These are phyloP conservation scores for Solanum hybrid DNA, from an alignment of 305 asterid species.

Conservation along the genomic window DNA sequence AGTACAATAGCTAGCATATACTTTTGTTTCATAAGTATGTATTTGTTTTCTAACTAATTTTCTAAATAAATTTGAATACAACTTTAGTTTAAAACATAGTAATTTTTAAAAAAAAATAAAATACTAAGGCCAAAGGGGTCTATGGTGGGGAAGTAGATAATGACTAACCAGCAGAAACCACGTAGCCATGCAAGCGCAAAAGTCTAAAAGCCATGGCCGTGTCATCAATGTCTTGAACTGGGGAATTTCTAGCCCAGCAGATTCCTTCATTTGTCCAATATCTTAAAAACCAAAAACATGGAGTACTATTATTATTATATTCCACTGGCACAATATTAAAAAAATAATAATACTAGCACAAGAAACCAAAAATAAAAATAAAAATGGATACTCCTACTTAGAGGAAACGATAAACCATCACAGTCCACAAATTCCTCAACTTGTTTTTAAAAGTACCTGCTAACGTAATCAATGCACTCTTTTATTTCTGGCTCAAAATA, in stretches of 20 bases:
- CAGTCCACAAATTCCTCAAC: not conserved
- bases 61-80: not conserved
- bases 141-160: not conserved
- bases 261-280: constrained; percentile 74
- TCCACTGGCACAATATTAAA: not conserved
- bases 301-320: not conserved
- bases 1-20: not conserved
- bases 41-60: not conserved
- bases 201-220: constrained; percentile 93
- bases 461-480: constrained; percentile 52
- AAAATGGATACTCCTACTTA: not conserved
- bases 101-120: no score
- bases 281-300: constrained; percentile 15
- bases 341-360: not conserved
- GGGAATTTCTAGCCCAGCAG: constrained; percentile 81
- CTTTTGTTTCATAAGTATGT: not conserved
- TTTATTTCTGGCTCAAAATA: constrained; percentile 49
- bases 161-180: constrained; percentile 55
- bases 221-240: constrained; percentile 78
- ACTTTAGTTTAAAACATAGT: not conserved
- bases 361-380: not conserved
- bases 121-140: not conserved
- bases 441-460: constrained; percentile 28
- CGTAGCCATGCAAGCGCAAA: constrained; percentile 70
- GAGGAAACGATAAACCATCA: not conserved